Base-by-base conservation (phyloP, 768 basidiomycete genomes). In the Jaapia argillacea region DNA sequence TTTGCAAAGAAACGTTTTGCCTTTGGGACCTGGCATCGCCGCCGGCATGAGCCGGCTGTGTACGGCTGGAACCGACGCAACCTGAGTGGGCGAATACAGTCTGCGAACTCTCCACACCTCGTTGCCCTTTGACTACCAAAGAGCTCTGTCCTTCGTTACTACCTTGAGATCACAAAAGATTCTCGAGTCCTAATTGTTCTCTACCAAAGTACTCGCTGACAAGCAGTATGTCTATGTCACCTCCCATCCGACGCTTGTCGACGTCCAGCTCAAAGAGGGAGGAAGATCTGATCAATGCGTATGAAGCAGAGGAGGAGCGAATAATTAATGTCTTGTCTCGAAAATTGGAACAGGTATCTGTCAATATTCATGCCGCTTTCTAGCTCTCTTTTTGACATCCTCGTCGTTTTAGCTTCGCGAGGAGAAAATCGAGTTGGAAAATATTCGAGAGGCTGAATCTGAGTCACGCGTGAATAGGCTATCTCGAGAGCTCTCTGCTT, bases 281-380 rank as follows among this genome's bases (percentile, higher is more conserved):
- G 53, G 86, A 89, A 56, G 81, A 77, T 42, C 69, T 90, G 56
- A 89, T 89, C 56, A 88, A 90, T 60, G 82, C 83, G 18, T 90
- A 88, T 58, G 87, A 90, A 53, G 88, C 87, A 7, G 87, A 91
- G 61, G 86, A 91, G 62, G 88, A 91, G 58, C 77, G 86, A 36
- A 88, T 91, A 43, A 83, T 87, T 50, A 89, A 88, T 47, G 69
- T 84, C 5, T 65, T 91, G 43, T 88, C 83, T 22, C 70, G 86
- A 51, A 91, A 90, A 58, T 68, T 91, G 41, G 85, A 90, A 64
- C 74, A 85, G 79, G 88, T 85, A 46, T 42, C 69, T 48, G 44
- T 31, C 37, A 38, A 14, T 37, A 23, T 24, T 27, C 45, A 6
- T 21, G 36, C 36, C 13, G 40, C 39, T 24, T 16, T 23, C 14